Evolutionary conservation across 495 filamentous ascomycete species (phyloP), one percentile per base, ranked within the genome.

Genomic region (Penicillium tannophilum): DNA sequence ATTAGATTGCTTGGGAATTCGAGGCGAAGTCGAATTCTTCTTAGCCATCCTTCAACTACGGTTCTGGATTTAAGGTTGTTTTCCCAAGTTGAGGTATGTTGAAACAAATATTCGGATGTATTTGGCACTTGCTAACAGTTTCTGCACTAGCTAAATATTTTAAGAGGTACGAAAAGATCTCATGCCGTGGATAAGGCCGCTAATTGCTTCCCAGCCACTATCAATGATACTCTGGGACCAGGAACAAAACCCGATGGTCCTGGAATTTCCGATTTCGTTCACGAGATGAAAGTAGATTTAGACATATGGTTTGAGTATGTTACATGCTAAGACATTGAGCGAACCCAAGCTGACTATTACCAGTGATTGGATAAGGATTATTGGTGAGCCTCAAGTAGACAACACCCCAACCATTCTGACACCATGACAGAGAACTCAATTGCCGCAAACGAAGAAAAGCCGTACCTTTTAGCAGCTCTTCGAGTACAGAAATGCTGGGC

Each of bases 71-170:
- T 83, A n/a, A 73, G 80, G 26, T 48, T 83, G 6, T 73, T 81
- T 31, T 77, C 80, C 46, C 80, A 83, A 54, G 77, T 83, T 19
- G 80, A 83, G 72, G 76, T 83, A 62, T 52, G 56, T 28, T 47
- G n/a, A 9, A 26, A 1, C 12, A 11, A 24, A 33, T 9, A 31
- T 31, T 31, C 31, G 7, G 5, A 12, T 4, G 19, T 23, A 2
- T 2, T 2, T 9, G 1, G 39, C 2, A 12, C 14, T 26, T 49
- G 46, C 63, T 70, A 35, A 70, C 42, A 39, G n/a, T 36, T 16
- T 16, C 14, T 16, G 31, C 17, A 24, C 9, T 23, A 75, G 77
- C 65, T 77, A 53, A 74, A 78, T 63, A 64, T 79, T 49, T 67
- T 79, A 7, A 58, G 79, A 76, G 72, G 75, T 74, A 61, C 1